Conservation (phyloP, 2,329 filamentous ascomycete species). For the Venturia effusa region DNA sequence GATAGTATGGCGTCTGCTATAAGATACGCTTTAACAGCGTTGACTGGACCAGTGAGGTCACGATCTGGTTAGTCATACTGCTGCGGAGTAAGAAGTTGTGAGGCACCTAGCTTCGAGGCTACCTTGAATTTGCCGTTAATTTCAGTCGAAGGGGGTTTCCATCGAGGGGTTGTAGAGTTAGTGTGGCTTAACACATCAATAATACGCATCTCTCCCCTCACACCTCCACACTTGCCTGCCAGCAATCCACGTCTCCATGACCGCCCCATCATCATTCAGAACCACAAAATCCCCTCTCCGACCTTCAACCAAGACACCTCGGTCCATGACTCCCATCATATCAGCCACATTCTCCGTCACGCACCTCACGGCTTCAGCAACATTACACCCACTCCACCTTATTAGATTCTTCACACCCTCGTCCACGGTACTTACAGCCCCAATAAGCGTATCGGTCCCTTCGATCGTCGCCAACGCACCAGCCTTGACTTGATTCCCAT, state of each 20-base stretch:
- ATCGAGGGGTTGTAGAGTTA: too few relatives aligned
- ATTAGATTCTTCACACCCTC: constrained; percentile 40
- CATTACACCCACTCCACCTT: constrained; percentile 34
- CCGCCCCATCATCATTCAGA: constrained; percentile 33
- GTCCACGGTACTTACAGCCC: constrained; percentile 40
- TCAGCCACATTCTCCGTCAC: constrained; percentile 40
- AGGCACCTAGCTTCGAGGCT: too few relatives aligned
- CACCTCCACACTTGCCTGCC: constrained; percentile 34
- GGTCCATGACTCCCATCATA: constrained; percentile 37
- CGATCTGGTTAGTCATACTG: too few relatives aligned
- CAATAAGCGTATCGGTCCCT: constrained; percentile 44
- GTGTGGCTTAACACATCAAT: too few relatives aligned
- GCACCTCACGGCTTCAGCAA: constrained; percentile 38
- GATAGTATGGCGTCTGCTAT: too few relatives aligned
- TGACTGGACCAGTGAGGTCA: too few relatives aligned
- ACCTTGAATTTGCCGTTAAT: too few relatives aligned
- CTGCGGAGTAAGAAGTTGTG: too few relatives aligned
- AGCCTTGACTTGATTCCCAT: constrained; percentile 36
- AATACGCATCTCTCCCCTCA: constrained; percentile 5
- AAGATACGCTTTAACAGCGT: too few relatives aligned
- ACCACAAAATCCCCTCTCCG: constrained; percentile 39
- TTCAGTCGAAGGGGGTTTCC: too few relatives aligned
- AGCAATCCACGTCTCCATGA: constrained; percentile 41
- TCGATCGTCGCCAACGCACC: constrained; percentile 40
- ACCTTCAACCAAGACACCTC: constrained; percentile 31